Conservation (phyloP, 2,329 filamentous ascomycete genomes). For the Colletotrichum sp. region DNA sequence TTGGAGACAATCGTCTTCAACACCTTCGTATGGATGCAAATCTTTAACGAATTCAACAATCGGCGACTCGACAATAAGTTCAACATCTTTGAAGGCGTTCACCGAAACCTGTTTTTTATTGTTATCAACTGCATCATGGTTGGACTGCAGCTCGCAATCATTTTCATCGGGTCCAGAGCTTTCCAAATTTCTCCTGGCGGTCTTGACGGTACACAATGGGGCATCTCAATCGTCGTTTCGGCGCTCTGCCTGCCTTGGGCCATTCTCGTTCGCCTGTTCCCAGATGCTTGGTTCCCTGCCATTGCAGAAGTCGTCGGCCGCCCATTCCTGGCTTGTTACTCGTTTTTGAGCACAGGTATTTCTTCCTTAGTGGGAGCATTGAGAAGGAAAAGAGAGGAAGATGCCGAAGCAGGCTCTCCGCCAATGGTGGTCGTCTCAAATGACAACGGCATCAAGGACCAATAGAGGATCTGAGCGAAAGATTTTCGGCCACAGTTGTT, state of each 20-base stretch:
- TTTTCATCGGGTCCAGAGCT: constrained; percentile 62
- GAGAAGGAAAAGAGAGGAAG: background rate
- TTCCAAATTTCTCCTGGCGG: constrained; percentile 36
- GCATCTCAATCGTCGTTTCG: constrained; percentile 52
- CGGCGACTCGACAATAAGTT: constrained; percentile 66
- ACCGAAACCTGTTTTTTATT: constrained; percentile 62
- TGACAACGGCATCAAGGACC: background rate
- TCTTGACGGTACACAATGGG: constrained; percentile 58
- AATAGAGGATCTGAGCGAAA: no score
- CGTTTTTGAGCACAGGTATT: background rate
- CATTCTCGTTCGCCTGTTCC: constrained; percentile 52
- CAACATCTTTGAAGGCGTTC: constrained; percentile 30
- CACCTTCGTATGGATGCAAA: constrained; percentile 88
- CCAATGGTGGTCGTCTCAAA: background rate
- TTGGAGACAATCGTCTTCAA: constrained; percentile 80
- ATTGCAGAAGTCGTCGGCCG: background rate
- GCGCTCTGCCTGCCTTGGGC: constrained; percentile 56
- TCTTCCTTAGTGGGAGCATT: background rate
- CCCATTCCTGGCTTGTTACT: background rate
- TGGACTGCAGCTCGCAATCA: constrained; percentile 60
- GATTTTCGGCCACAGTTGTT: no score
- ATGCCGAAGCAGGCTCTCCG: background rate
- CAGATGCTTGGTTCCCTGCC: constrained; percentile 37
- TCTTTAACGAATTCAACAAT: constrained; percentile 70
- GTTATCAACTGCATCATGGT: constrained; percentile 62